A percentile compares a stretch with the other conserved stretches of the same genome.
Evolutionary conservation across 352 stramenopile species (phyloP).

Genomic region (Nothophytophthora sp.): DNA sequence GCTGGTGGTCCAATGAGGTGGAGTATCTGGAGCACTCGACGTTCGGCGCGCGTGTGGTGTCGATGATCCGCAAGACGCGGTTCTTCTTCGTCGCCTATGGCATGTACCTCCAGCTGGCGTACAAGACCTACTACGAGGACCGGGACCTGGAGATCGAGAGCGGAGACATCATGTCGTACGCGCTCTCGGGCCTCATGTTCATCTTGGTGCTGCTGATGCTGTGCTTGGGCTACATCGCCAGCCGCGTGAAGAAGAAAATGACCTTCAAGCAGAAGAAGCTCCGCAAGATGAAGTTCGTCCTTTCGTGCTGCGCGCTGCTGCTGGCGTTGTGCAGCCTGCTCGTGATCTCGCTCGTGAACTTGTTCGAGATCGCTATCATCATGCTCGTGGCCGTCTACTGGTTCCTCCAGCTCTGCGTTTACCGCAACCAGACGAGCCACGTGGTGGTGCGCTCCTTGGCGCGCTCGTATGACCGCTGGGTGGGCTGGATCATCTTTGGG

Average conservation of each 20-base stretch:
- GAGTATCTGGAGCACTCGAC: conserved; percentile 85
- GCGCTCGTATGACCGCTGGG: conserved; percentile 75
- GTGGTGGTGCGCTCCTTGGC: conserved; percentile 79
- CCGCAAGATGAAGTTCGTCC: conserved; percentile 88
- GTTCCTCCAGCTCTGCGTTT: conserved; percentile 81
- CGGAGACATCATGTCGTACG: conserved; percentile 65
- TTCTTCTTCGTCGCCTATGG: conserved; percentile 78
- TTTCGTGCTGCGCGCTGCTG: conserved; percentile 70
- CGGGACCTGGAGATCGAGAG: conserved; percentile 59
- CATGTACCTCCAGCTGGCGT: conserved; percentile 80
- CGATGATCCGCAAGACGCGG: conserved; percentile 81
- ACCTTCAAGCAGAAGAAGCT: conserved; percentile 90
- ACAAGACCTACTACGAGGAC: conserved; percentile 79
- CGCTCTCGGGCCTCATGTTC: conserved; percentile 67
- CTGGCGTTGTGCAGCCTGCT: conserved; percentile 57
- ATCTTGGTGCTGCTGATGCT: conserved; percentile 75
- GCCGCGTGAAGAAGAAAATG: conserved; percentile 89
- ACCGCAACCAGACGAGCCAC: conserved; percentile 79
- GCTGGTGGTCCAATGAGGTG: conserved; percentile 87
- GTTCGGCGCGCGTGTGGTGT: conserved; percentile 55
- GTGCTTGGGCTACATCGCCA: conserved; percentile 83
- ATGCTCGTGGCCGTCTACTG: conserved; percentile 80
- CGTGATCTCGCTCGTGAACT: conserved; percentile 68
- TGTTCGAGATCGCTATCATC: conserved; percentile 74
- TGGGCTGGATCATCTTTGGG: conserved; percentile 89